These are phyloP conservation scores for Solanum chmielewskii DNA, from an alignment of 257 asterid species.

Conservation along the genomic window DNA sequence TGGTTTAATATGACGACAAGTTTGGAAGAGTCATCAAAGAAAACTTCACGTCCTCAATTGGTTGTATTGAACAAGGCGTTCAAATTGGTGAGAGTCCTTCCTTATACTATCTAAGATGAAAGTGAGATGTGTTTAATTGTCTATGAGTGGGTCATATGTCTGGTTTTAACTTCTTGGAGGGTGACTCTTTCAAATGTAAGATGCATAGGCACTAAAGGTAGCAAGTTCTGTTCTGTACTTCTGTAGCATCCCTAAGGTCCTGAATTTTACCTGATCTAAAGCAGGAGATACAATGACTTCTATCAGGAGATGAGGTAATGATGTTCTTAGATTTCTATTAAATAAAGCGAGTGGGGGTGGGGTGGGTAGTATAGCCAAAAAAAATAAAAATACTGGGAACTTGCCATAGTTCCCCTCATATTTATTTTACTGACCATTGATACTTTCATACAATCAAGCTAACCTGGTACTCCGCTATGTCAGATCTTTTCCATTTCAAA, in stretches of 20 bases:
- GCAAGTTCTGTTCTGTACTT: background rate
- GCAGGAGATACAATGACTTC: background rate
- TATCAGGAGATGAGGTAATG: background rate
- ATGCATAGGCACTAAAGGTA: background rate
- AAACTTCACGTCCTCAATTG: slow-evolving; percentile 34
- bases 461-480: background rate
- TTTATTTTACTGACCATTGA: background rate
- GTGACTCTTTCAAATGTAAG: background rate
- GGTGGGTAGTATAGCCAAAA: background rate
- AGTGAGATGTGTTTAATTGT: background rate
- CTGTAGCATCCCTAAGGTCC: background rate
- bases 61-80: slow-evolving; percentile 45
- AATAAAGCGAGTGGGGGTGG: background rate
- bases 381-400: background rate
- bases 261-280: background rate
- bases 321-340: background rate
- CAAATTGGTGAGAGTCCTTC: slow-evolving; percentile 42
- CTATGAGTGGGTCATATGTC: background rate
- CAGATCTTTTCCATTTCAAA: background rate
- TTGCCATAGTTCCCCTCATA: background rate
- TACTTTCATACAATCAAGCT: background rate
- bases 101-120: background rate
- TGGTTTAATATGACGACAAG: slow-evolving; percentile 12
- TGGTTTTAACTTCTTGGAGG: background rate
- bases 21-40: slow-evolving; percentile 25